These are phyloP conservation scores for Neurospora tetrasperma DNA, from an alignment of 495 filamentous ascomycete species.

Conservation along the genomic window DNA sequence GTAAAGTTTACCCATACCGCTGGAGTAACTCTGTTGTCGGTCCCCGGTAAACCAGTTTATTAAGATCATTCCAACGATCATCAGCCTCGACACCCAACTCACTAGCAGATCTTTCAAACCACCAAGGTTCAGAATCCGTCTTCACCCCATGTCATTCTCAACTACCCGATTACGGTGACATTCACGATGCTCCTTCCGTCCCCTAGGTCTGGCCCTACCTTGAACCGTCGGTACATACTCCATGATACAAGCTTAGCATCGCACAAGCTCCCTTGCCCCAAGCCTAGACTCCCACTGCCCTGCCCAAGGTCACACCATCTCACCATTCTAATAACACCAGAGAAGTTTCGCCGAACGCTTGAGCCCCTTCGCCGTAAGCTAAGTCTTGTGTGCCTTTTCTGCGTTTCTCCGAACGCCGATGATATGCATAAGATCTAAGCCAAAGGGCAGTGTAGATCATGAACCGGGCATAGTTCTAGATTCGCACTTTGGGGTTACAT, in stretches of 20 bases:
- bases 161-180: background rate
- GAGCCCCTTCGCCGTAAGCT: background rate
- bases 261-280: background rate
- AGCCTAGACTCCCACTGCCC: background rate
- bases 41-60: background rate
- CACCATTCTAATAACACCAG: background rate
- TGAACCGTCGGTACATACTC: background rate
- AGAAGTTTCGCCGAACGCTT: background rate
- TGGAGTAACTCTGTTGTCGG: background rate
- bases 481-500: background rate
- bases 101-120: background rate
- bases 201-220: background rate
- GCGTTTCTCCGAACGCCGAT: background rate
- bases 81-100: background rate
- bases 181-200: background rate
- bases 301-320: background rate
- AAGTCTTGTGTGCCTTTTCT: background rate
- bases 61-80: background rate
- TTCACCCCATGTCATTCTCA: background rate
- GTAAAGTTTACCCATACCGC: background rate
- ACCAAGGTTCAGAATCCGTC: background rate
- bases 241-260: background rate
- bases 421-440: background rate
- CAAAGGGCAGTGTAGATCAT: background rate
- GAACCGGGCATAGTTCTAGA: background rate